Conservation (phyloP, 768 basidiomycete species). For the Termitomyces titanicus region DNA sequence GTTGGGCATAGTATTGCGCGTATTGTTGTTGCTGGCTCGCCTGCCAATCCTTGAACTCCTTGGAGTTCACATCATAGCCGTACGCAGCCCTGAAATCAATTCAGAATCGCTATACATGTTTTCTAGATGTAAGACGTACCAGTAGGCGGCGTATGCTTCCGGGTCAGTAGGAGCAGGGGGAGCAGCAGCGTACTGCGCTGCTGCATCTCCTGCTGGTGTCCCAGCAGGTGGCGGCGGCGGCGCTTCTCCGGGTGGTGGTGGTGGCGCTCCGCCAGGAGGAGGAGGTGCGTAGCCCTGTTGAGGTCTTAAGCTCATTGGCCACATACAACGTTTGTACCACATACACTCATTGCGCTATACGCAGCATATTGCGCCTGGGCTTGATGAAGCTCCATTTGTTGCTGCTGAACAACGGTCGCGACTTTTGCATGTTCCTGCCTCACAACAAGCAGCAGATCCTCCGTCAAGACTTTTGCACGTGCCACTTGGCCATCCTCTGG, state of each 20-base stretch:
- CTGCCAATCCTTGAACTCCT: conserved; percentile 80
- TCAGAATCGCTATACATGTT: background rate
- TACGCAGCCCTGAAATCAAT: conserved; percentile 57
- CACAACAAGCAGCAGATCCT: conserved; percentile 85
- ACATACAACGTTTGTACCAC: conserved; percentile 22
- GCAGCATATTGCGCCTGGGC: conserved; percentile 79
- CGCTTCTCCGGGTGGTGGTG: conserved; percentile 48
- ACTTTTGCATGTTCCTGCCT: conserved; percentile 85
- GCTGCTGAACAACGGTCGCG: conserved; percentile 44
- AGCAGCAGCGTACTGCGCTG: conserved; percentile 32
- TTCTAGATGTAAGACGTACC: conserved; percentile 35
- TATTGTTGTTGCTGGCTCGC: conserved; percentile 73
- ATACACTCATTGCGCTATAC: conserved; percentile 58
- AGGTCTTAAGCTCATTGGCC: background rate
- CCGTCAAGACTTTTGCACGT: conserved; percentile 76
- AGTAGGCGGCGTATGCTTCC: conserved; percentile 59
- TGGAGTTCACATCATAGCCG: conserved; percentile 82
- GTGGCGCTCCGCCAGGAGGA: conserved; percentile 47
- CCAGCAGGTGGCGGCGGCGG: conserved; percentile 40
- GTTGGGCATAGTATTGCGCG: conserved; percentile 64
- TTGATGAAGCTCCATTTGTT: conserved; percentile 86
- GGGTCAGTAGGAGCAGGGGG: conserved; percentile 38
- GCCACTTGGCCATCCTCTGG: conserved; percentile 78
- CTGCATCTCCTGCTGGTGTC: conserved; percentile 45
- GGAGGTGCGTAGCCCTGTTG: conserved; percentile 45